Base-by-base conservation (phyloP, 169 alveolate species). In the Theileria equi region DNA sequence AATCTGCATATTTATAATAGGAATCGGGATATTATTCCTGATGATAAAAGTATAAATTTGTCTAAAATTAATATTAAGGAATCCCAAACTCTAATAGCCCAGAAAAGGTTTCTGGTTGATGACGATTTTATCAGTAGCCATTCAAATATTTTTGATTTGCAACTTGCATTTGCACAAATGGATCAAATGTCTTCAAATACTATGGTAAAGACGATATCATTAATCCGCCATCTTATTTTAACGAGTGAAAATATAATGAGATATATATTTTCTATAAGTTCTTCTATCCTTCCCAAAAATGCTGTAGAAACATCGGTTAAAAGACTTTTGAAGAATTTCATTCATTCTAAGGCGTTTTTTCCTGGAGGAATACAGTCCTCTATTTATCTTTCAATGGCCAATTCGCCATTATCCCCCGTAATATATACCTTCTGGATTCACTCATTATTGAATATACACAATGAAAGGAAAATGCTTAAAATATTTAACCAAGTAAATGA, bases 401-500 rank as follows among this genome's bases (percentile, higher is more conserved):
- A 69, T n/a, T 69, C 81, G 19, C 81, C 81, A 26, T 8, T 69
- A 29, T 57, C 81, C 7, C 72, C 81, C 6, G 31, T 41, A 1
- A 3, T 26, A 6, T 69, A 58, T 55, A 5, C 43, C 45, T 41
- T n/a, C 40, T 69, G 71, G 72, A 59, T 36, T 13, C 23, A 64
- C 43, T 3, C 76, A n/a, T 26, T 60, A 5, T 11, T 41, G 16
- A 60, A 60, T 41, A 6, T n/a, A n/a, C n/a, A n/a, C n/a, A n/a
- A n/a, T n/a, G n/a, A n/a, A n/a, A n/a, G n/a, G n/a, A n/a, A n/a
- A n/a, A n/a, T n/a, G n/a, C n/a, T n/a, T n/a, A n/a, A n/a, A n/a
- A n/a, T n/a, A n/a, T n/a, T n/a, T n/a, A n/a, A n/a, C n/a, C n/a
- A n/a, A n/a, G n/a, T n/a, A n/a, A n/a, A n/a, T n/a, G n/a, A n/a